These are phyloP conservation scores for Musa schizocarpa DNA, from an alignment of 176 grass and related monocot species.

Conservation along the genomic window DNA sequence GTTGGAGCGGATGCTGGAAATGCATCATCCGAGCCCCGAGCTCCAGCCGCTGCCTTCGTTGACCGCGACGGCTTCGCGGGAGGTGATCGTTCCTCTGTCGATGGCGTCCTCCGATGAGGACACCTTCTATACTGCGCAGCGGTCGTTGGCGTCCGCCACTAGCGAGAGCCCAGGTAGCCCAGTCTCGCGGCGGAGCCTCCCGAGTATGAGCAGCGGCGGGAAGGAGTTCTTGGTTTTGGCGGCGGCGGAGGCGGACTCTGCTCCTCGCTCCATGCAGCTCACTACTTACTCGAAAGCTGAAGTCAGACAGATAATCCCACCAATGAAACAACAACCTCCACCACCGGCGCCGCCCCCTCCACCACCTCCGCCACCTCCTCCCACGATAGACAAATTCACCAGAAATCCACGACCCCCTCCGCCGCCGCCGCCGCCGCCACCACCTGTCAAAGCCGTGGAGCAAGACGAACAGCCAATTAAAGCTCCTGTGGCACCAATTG, in stretches of 20 bases:
- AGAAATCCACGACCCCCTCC: conserved; percentile 31
- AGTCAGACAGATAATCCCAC: conserved; percentile 56
- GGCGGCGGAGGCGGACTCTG: conserved; percentile 24
- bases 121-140: conserved; percentile 58
- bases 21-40: conserved; percentile 82
- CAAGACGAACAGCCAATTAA: conserved; percentile 20
- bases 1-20: conserved; percentile 39
- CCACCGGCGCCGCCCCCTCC: conserved; percentile 31
- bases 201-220: conserved; percentile 58
- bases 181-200: conserved; percentile 67
- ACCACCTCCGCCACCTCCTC: conserved; percentile 19
- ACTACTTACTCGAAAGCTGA: conserved; percentile 49
- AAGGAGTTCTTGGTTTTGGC: conserved; percentile 16
- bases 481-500: conserved; percentile 7
- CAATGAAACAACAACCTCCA: conserved; percentile 22
- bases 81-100: background rate
- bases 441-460: conserved; percentile 7
- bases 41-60: conserved; percentile 65
- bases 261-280: conserved; percentile 44
- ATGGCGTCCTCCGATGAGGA: conserved; percentile 63
- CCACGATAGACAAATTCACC: conserved; percentile 22
- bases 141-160: conserved; percentile 31
- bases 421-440: conserved; percentile 18
- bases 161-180: conserved; percentile 57
- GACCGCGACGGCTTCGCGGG: background rate